Evolutionary conservation across 352 stramenopile genomes (phyloP), one percentile per base, ranked within the genome.

Genomic region (Globisporangium echinulatum): DNA sequence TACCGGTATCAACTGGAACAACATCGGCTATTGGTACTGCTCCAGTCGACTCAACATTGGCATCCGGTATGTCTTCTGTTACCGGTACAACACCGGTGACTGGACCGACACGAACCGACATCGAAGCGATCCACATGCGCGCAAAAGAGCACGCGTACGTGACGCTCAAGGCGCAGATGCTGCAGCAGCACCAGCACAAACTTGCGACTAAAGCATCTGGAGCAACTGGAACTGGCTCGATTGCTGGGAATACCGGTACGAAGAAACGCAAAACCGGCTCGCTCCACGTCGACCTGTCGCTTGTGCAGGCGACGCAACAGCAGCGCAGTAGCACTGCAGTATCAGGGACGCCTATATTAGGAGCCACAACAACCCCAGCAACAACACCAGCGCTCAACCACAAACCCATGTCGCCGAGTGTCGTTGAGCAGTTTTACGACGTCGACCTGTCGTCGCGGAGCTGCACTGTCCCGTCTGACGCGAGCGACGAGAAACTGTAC

Each of bases 401-500:
- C 25, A 44, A 44, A 44, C 7, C 40, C 40, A 75, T 89, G 33
- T 87, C 82, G 4, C 76, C 82, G 25, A 75, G 61, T 3, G 66
- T 83, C 5, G 79, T 77, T 2, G 74, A 92, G 66, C 75, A 87
- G 50, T 64, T 88, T 53, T 92, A 84, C 51, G 79, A 92, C 38
- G 55, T 90, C 1, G 80, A 90, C 62, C 56, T 89, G 57, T 69
- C 67, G 7, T 74, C 70, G 15, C 71, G 85, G 51, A 78, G 61
- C n/a, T 87, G 69, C 58, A 58, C 36, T 5, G 56, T 67, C 0
- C 62, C 52, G 10, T 47, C 61, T 0, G 73, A 83, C 13, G 82
- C 88, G 38, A 63, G 65, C 19, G 85, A 94, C 6, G 80, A 90
- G 14, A 85, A 85, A 48, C 75, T 94, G 54, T 94, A 94, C 66